These are phyloP conservation scores for Candida sanyaensis DNA, from an alignment of 1,139 yeast species.

Conservation along the genomic window DNA sequence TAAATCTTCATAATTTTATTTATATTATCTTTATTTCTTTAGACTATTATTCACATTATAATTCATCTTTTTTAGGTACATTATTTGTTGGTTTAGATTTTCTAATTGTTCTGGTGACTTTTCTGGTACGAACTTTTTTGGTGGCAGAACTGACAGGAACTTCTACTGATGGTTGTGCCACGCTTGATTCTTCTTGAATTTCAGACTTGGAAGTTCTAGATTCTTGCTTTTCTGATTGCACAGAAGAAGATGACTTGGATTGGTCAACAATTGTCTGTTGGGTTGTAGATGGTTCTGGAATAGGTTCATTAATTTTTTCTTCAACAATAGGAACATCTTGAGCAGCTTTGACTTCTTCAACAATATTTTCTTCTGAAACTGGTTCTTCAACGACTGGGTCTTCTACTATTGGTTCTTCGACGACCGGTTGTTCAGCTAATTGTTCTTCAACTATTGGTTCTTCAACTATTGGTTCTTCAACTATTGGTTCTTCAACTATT, in stretches of 20 bases:
- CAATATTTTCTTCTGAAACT: not conserved
- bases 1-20: not conserved
- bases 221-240: not conserved
- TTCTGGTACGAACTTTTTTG: conserved; percentile 8
- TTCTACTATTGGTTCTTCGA: not conserved
- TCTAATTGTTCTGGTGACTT: conserved; percentile 12
- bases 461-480: not conserved
- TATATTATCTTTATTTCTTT: not conserved
- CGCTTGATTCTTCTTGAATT: not conserved
- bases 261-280: conserved; percentile 6
- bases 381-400: not conserved
- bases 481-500: not conserved
- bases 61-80: conserved; percentile 15
- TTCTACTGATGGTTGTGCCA: not conserved
- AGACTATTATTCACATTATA: conserved; percentile 4
- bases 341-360: not conserved
- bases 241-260: not conserved
- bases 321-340: conserved; percentile 5
- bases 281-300: not conserved
- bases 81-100: conserved; percentile 9
- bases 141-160: conserved; percentile 1
- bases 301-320: conserved; percentile 1
- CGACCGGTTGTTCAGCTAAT: too few species aligned
- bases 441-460: not conserved
- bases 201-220: not conserved